Evolutionary conservation across 2,329 filamentous ascomycete genomes (phyloP), one percentile per base, ranked within the genome.

Genomic region (Trichophyton verrucosum): DNA sequence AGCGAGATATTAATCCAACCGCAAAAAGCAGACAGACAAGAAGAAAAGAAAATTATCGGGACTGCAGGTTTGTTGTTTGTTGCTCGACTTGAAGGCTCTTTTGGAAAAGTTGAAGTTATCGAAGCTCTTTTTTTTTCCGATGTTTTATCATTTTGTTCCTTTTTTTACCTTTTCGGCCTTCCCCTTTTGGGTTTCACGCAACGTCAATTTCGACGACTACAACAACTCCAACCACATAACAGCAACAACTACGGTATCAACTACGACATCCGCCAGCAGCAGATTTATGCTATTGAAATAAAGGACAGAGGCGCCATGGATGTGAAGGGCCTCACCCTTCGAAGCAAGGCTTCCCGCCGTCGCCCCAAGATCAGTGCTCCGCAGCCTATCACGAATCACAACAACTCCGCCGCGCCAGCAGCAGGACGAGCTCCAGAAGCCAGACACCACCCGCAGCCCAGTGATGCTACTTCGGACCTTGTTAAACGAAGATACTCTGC

Each of bases 401-500:
- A 68, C 42, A 62, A 66, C 33, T 61, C 64, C 33, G 59, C 62
- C 40, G 59, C 38, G 24, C 57, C 57, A 57, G 49, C 38, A 46
- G 51, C 59, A 57, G 49, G 49, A 73, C 67, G 70, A 66, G 68
- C 69, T 38, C 67, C 66, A 51, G 67, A 66, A 61, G 66, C 69
- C 46, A 62, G 70, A 60, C 65, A 69, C 57, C 65, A 66, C 58
- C 69, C 64, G 44, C 70, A 72, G 75, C 44, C 75, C 61, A 77
- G 75, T 60, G 77, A 72, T 61, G 80, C 82, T 67, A 86, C 85
- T 47, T 83, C 84, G 17, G 92, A 99, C 73, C 80, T 97, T 60
- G 91, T 99, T 62, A 97, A 97, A 77, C 83, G 91, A 67, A 82
- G 94, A 67, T 99, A 97, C 75, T 97, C 94, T 44, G 91, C 91